These are phyloP conservation scores for Naganishia albida DNA, from an alignment of 1,284 basidiomycete genomes.

Conservation along the genomic window DNA sequence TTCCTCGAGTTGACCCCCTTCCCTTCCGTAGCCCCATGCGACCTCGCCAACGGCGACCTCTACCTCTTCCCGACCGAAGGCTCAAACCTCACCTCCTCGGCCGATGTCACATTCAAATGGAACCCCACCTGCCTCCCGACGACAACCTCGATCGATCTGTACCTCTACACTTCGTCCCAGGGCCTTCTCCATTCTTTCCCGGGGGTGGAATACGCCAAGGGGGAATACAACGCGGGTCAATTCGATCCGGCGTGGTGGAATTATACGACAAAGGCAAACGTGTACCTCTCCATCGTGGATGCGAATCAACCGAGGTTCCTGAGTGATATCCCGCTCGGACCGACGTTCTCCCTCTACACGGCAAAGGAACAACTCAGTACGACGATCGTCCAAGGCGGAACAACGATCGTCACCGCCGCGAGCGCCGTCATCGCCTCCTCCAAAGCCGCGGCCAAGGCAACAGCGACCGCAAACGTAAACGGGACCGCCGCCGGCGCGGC, in stretches of 20 bases:
- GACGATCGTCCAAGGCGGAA: conserved; percentile 27
- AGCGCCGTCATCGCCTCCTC: conserved; percentile 47
- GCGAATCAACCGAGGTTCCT: conserved; percentile 61
- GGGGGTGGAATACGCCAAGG: conserved; percentile 61
- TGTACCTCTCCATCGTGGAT: conserved; percentile 70
- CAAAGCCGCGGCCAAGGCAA: conserved; percentile 36
- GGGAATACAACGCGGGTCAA: conserved; percentile 58
- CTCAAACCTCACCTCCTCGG: conserved; percentile 60
- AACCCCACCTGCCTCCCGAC: conserved; percentile 61
- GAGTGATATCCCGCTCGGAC: conserved; percentile 63
- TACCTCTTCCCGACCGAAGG: conserved; percentile 66
- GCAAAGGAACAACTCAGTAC: conserved; percentile 56
- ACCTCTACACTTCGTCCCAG: conserved; percentile 59
- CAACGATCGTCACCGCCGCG: conserved; percentile 37
- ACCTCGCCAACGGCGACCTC: conserved; percentile 63
- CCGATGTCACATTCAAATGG: conserved; percentile 70
- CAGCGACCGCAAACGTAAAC: conserved; percentile 40
- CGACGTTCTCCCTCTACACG: conserved; percentile 64
- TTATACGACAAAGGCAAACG: conserved; percentile 58
- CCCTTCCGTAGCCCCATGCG: conserved; percentile 36
- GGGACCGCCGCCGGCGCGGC: conserved; percentile 56
- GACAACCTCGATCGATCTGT: conserved; percentile 67
- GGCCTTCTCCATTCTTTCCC: conserved; percentile 67
- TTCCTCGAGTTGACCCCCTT: neutral
- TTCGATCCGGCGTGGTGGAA: conserved; percentile 80